phyloP scores from a whole-genome alignment of 2,329 filamentous ascomycete species.

The Hirsutella thompsonii region DNA sequence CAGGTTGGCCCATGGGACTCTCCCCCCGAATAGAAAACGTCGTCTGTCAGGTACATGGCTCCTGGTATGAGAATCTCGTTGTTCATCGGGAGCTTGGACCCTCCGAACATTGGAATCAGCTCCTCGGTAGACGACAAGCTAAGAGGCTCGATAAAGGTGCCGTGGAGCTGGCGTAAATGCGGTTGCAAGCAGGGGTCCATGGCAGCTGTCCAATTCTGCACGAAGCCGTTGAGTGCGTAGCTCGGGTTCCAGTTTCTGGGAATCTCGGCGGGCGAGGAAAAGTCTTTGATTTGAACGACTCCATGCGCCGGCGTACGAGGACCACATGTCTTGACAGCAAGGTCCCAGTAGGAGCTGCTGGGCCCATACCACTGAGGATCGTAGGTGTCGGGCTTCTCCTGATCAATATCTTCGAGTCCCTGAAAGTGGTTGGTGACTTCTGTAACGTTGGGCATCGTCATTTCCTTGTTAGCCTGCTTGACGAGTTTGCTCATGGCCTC shows the following conservation, averaged over 20 bases:
- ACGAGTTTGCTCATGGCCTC: slow-evolving; percentile 40
- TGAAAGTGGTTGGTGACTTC: slow-evolving; percentile 30
- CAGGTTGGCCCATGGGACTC: slow-evolving; percentile 41
- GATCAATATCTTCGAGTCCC: slow-evolving; percentile 24
- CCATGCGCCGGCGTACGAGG: slow-evolving; percentile 36
- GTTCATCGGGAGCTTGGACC: slow-evolving; percentile 49
- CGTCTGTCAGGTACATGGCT: slow-evolving; percentile 48
- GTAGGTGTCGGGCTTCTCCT: slow-evolving; percentile 18
- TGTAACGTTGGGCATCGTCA: slow-evolving; percentile 27
- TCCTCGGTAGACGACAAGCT: slow-evolving; percentile 37
- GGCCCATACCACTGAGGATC: slow-evolving; percentile 33
- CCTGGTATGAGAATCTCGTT: slow-evolving; percentile 53
- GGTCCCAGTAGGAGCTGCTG: slow-evolving; percentile 44
- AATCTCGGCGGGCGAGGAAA: slow-evolving; percentile 17
- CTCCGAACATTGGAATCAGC: slow-evolving; percentile 47
- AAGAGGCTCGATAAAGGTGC: slow-evolving; percentile 42
- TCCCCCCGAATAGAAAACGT: slow-evolving; percentile 46
- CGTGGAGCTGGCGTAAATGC: slow-evolving; percentile 35
- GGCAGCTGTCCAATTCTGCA: slow-evolving; percentile 45
- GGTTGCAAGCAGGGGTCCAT: slow-evolving; percentile 48
- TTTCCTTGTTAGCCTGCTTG: slow-evolving; percentile 28
- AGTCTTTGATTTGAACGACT: slow-evolving; percentile 17
- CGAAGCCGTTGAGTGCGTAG: slow-evolving; percentile 32
- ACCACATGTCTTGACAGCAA: slow-evolving; percentile 42
- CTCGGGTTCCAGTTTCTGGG: slow-evolving; percentile 19